Conservation (phyloP, 2,329 filamentous ascomycete genomes). For the Gaeumannomyces tritici region DNA sequence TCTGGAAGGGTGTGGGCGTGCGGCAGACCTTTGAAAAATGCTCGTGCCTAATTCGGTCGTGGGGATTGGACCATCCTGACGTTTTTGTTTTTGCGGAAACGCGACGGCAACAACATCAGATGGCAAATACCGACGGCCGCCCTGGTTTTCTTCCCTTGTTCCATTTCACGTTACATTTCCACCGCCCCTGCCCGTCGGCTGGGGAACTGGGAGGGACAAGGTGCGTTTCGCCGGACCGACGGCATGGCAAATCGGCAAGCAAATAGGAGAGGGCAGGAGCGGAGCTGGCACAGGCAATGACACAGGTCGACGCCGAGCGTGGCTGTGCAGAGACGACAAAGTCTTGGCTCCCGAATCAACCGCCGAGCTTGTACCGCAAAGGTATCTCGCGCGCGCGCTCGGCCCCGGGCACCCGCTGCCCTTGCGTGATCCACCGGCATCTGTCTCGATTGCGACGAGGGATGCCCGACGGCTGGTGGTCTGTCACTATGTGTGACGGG, state of each 20-base stretch:
- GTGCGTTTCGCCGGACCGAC: background rate
- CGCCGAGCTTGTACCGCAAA: background rate
- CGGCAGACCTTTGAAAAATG: too few species aligned
- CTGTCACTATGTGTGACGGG: background rate
- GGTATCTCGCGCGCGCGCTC: background rate
- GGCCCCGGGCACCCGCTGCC: background rate
- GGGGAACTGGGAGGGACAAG: background rate
- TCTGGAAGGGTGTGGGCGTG: background rate
- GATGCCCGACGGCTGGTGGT: too few species aligned
- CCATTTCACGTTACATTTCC: too few species aligned
- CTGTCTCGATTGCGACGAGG: background rate
- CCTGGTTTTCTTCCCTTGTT: too few species aligned
- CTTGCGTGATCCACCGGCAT: background rate
- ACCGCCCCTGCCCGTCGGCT: background rate
- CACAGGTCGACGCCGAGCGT: background rate
- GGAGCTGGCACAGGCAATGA: background rate
- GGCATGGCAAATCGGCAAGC: background rate
- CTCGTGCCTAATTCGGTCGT: background rate
- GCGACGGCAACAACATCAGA: background rate
- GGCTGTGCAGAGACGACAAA: background rate
- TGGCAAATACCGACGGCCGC: background rate
- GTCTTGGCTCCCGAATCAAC: conserved; percentile 1
- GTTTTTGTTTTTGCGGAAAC: background rate
- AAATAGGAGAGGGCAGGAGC: background rate
- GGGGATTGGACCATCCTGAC: too few species aligned